A percentile compares a stretch with the other conserved stretches of the same genome.
These are phyloP conservation scores for Vachellia pachyceras DNA, from an alignment of 306 rosid genomes.

Conservation along the genomic window DNA sequence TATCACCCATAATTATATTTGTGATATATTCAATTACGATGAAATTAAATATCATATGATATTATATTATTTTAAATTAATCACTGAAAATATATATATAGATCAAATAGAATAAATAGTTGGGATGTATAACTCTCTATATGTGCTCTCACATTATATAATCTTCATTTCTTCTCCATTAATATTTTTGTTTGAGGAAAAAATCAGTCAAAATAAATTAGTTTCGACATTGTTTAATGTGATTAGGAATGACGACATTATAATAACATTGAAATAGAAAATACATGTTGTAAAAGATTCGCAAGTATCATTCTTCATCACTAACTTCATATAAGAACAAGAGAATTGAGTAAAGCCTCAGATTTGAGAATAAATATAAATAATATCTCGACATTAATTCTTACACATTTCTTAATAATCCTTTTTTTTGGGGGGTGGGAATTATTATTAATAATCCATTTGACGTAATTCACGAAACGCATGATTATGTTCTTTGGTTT, in stretches of 20 bases:
- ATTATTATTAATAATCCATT: neutral
- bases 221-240: neutral
- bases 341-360: neutral
- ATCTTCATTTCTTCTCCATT: neutral
- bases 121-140: no score
- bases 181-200: neutral
- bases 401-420: neutral
- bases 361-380: neutral
- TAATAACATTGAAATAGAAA: neutral
- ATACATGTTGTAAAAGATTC: neutral
- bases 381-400: conserved; percentile 2
- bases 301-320: neutral
- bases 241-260: neutral
- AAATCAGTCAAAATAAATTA: neutral
- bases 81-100: no score
- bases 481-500: neutral
- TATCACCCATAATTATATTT: neutral
- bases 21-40: neutral
- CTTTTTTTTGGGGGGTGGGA: no score
- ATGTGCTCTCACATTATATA: neutral
- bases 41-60: neutral
- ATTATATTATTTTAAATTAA: neutral
- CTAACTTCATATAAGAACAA: neutral
- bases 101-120: no score
- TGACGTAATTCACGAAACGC: neutral